Base-by-base conservation (phyloP, 805 yeast species). In the Torulaspora microellipsoides region DNA sequence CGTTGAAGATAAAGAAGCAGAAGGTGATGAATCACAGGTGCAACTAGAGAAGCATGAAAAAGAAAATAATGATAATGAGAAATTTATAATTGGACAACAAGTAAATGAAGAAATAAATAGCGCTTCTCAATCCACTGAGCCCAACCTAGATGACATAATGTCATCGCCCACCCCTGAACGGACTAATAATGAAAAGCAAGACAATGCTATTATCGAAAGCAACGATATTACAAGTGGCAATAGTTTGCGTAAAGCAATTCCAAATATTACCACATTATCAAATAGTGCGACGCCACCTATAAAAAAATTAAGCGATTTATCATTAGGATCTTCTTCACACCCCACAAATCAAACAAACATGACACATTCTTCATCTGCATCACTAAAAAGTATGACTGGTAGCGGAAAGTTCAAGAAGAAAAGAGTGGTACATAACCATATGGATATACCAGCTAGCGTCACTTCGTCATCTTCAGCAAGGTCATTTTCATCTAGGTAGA, bases 401-500 rank as follows among this genome's bases (percentile, higher is more conserved):
- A 31, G 47, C 13, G 20, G 40, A 25, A 41, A 32, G 13, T 38
- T 42, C 12, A 54, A 36, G 39, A 47, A 49, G 31, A 47, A 42
- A 20, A 32, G 36, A 6, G 45, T 43, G 11, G 33, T 51, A 8
- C 57, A 53, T 36, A 43, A 53, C 43, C 57, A 53, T 32, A 29
- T 53, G 38, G 52, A 49, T 12, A 45, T 53, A 7, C 49, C 54
- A 4, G 42, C 40, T 34, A 51, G 54, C 34, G 15, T 53, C 14
- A 45, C 45, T 2, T 34, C 49, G 14, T 31, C 45, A n/a, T 20
- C 47, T 28, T 49, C 58, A 1, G 45, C 51, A 25, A 49, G 59
- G 34, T 45, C 58, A 15, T 38, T 36, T 37, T 28, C 33, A 20
- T 20, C 25, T 40, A 40, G 34, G 31, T 29, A 29, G 6, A 29